Base-by-base conservation (phyloP, 305 asterid species). In the Vinca major region DNA sequence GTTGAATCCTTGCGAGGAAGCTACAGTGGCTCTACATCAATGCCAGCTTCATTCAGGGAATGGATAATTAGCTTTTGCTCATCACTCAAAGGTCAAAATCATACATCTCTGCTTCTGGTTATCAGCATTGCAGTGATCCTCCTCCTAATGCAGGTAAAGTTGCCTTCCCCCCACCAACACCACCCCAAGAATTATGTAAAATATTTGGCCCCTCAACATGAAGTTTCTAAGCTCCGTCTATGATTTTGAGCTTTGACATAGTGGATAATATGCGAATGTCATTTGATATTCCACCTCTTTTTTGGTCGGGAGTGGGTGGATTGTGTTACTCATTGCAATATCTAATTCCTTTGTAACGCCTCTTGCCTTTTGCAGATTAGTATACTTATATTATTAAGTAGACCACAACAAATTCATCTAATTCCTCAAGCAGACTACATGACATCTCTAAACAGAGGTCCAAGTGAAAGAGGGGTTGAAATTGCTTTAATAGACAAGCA, bases 91-190 rank as follows among this genome's bases (percentile, higher is more conserved):
- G 73, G 74, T 72, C 86, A 82, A 79, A 84, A 68, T 78, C 82
- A 82, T 26, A 68, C 86, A 19, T 77, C 88, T 68, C 66, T 89
- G 53, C 72, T 87, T 73, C 76, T 89, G 79, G 81, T 90, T 69
- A 69, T 88, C 56, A 51, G 80, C 58, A 66, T 89, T 66, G 96
- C 85, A 66, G 78, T 86, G 63, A 79, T 94, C 74, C 82, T 94
- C 73, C 73, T 91, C 69, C 82, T 94, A 66, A 94, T 91, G 99
- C 97, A 94, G 97, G 99, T 93, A 82, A 67, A 37, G 66, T 54
- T 69, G 44, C 71, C n/a, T 12, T 6, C n/a, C 6, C 14, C 36
- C 56, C 49, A 8, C 49, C 49, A 6, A 45, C 9, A 2, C 9
- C 49, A 5, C 65, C 47, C 13, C 26, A 5, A 26, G 33, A 26